phyloP scores from a whole-genome alignment of 2,329 filamentous ascomycete genomes.

The Alternaria novae-zelandiae region DNA sequence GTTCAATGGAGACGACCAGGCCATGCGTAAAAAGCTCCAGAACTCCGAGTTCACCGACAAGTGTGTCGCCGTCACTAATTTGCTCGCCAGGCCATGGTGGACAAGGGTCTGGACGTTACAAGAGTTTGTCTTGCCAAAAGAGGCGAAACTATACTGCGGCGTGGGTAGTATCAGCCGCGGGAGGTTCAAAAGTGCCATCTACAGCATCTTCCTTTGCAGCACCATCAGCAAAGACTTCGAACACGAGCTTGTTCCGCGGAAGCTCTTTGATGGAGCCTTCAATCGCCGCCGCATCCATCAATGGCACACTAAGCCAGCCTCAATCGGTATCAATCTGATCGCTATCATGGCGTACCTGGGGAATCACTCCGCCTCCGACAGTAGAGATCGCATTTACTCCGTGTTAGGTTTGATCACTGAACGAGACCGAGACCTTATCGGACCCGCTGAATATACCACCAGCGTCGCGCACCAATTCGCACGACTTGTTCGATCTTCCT shows the following conservation, averaged over 20 bases:
- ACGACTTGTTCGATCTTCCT: conserved; percentile 37
- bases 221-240: conserved; percentile 28
- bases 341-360: conserved; percentile 39
- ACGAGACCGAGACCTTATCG: conserved; percentile 30
- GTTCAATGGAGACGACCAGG: conserved; percentile 23
- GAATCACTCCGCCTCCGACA: conserved; percentile 36
- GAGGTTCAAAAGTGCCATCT: conserved; percentile 38
- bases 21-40: conserved; percentile 25
- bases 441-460: conserved; percentile 31
- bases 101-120: conserved; percentile 40
- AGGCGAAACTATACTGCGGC: conserved; percentile 37
- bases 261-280: conserved; percentile 36
- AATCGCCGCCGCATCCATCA: conserved; percentile 40
- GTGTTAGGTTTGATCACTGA: conserved; percentile 36
- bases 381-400: conserved; percentile 39
- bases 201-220: conserved; percentile 38
- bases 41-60: conserved; percentile 16
- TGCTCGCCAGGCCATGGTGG: conserved; percentile 38
- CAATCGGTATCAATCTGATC: conserved; percentile 29
- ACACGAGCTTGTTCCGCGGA: conserved; percentile 31
- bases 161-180: conserved; percentile 27
- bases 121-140: conserved; percentile 38
- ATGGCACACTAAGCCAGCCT: conserved; percentile 22
- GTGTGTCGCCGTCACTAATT: conserved; percentile 29
- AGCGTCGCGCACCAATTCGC: conserved; percentile 21